Evolutionary conservation across 2,329 filamentous ascomycete species (phyloP), one percentile per base, ranked within the genome.

Genomic region (Penicillium freii): DNA sequence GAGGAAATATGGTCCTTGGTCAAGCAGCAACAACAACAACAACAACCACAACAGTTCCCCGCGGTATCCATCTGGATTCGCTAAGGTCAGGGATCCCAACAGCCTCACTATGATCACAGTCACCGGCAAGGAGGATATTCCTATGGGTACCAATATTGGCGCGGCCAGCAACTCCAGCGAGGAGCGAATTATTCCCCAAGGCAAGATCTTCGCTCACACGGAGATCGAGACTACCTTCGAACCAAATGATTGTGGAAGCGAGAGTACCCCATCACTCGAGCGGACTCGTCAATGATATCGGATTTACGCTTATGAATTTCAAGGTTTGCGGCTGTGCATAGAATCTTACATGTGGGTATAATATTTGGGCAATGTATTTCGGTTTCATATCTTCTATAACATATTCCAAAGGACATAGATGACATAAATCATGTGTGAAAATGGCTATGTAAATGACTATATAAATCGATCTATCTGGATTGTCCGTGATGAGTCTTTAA

Each of bases 171-270:
- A 62, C 29, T 60, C 62, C 17, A 71, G 70, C 21, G 62, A 72
- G 25, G 70, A 73, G 42, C 56, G 68, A 4, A 71, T 73, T 23
- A 66, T 72, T 21, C 70, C 69, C 7, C 55, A 69, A 3, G 69
- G 69, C 13, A 71, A 67, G 60, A 73, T 73, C 39, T 66, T 64
- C 27, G 58, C 69, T 3, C 66, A 67, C 31, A 73, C 70, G 8
- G 63, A 71, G 57, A 72, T 73, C 31, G 64, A 71, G 46, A 71
- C 69, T n/a, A 71, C 66, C 10, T 60, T 71, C 2, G 69, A 71
- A 54, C 52, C 64, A 17, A 62, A 59, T 43, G 50, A 52, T 11
- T 56, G 29, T 36, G 38, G 38, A 33, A 21, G 49, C 11, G 34
- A 43, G 19, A 15, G 21, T 9, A 51, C 38, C 7, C 38, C 52